Evolutionary conservation across 805 yeast species (phyloP).

Genomic region (Hanseniaspora occidentalis): DNA sequence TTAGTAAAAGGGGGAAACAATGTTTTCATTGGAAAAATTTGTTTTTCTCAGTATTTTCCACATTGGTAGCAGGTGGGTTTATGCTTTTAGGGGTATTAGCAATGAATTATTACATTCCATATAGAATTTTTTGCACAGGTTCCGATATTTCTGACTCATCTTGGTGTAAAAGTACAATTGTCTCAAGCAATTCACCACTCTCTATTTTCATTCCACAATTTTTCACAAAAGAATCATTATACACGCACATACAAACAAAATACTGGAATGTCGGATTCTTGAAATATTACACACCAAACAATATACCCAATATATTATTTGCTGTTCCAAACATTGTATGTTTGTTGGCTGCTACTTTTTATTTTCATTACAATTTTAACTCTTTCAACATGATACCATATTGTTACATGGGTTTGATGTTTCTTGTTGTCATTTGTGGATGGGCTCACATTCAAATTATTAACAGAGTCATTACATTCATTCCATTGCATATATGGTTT

Average conservation of each 20-base stretch:
- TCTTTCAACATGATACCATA: constrained; percentile 28
- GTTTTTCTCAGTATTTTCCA: too few species aligned
- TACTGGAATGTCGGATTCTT: constrained; percentile 85
- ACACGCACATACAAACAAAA: constrained; percentile 56
- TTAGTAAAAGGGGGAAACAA: background rate
- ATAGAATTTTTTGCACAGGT: too few species aligned
- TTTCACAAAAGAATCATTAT: constrained; percentile 24
- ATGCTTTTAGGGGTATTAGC: too few species aligned
- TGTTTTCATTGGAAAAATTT: background rate
- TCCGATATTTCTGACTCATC: too few species aligned
- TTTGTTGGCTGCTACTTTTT: constrained; percentile 29
- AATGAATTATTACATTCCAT: too few species aligned
- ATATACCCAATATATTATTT: constrained; percentile 71
- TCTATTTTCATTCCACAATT: background rate
- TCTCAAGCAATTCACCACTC: too few species aligned
- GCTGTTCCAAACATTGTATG: constrained; percentile 55
- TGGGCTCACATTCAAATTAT: constrained; percentile 81
- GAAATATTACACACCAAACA: constrained; percentile 69
- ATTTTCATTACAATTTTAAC: constrained; percentile 27
- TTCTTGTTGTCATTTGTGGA: constrained; percentile 38
- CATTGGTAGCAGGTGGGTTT: too few species aligned
- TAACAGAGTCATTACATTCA: constrained; percentile 63
- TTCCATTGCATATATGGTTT: constrained; percentile 71
- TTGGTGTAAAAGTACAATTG: background rate
- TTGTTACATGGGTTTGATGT: constrained; percentile 29